Percentiles rank a stretch among this genome's conserved stretches.
phyloP scores from a whole-genome alignment of 805 yeast species.

The Alloascoidea africana region DNA sequence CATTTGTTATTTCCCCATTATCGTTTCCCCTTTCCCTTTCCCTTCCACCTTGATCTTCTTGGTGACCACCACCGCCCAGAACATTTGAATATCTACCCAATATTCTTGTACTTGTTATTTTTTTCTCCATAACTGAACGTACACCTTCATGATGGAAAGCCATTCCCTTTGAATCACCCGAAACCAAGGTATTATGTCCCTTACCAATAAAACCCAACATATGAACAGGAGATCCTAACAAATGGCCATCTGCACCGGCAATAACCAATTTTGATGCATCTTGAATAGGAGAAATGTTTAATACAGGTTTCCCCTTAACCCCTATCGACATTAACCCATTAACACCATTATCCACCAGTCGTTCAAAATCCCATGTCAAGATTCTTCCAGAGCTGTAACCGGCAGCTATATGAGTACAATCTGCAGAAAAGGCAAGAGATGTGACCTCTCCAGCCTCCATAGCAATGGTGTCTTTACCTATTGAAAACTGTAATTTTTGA shows the following conservation, averaged over 20 bases:
- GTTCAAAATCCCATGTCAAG: conserved; percentile 49
- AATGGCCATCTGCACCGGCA: conserved; percentile 21
- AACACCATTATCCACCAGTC: no score
- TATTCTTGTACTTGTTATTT: conserved; percentile 30
- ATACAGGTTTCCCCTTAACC: no score
- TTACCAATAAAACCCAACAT: conserved; percentile 32
- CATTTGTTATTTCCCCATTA: conserved; percentile 3
- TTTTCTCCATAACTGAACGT: conserved; percentile 37
- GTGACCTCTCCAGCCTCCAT: conserved; percentile 34
- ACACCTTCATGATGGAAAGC: conserved; percentile 51
- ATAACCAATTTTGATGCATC: conserved; percentile 5
- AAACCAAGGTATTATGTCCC: conserved; percentile 38
- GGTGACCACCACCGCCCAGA: conserved; percentile 14
- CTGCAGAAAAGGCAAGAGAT: conserved; percentile 43
- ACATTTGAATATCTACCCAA: conserved; percentile 29
- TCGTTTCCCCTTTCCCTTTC: conserved; percentile 1
- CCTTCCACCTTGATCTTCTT: conserved; percentile 3
- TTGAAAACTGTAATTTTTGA: conserved; percentile 35
- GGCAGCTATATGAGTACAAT: conserved; percentile 53
- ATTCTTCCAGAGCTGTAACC: conserved; percentile 57
- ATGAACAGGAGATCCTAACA: conserved; percentile 21
- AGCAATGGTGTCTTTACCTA: conserved; percentile 18
- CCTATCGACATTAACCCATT: no score
- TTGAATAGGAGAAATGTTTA: conserved; percentile 17
- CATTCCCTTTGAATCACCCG: conserved; percentile 40